Evolutionary conservation across 2,329 filamentous ascomycete species (phyloP).

Genomic region (Zymoseptoria tritici): DNA sequence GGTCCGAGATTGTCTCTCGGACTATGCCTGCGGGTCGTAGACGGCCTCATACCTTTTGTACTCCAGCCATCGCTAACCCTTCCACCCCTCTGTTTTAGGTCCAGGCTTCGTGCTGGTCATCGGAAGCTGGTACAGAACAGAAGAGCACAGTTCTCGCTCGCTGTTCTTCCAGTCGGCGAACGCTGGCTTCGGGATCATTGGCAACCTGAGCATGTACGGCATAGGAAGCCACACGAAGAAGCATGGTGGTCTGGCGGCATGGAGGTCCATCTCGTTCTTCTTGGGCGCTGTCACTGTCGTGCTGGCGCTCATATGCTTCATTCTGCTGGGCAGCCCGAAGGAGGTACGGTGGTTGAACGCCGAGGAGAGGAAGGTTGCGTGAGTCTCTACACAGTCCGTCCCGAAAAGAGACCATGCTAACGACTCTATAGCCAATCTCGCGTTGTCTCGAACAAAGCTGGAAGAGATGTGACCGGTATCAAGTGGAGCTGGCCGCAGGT

Average conservation of each 20-base stretch:
- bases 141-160: conserved; percentile 30
- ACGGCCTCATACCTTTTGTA: too few species aligned
- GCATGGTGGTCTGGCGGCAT: conserved; percentile 20
- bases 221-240: conserved; percentile 15
- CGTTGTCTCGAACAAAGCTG: conserved; percentile 25
- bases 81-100: too few species aligned
- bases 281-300: conserved; percentile 21
- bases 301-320: conserved; percentile 23
- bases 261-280: conserved; percentile 26
- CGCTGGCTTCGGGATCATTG: conserved; percentile 29
- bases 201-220: conserved; percentile 21
- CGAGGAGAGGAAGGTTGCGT: conserved; percentile 24
- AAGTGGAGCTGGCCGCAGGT: conserved; percentile 26
- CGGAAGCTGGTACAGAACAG: conserved; percentile 30
- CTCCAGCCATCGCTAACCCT: too few species aligned
- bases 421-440: conserved; percentile 15
- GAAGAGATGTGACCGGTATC: conserved; percentile 24
- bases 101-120: conserved; percentile 32
- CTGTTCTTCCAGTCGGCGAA: conserved; percentile 34
- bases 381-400: background rate
- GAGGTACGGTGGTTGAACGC: conserved; percentile 24
- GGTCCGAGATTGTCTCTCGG: too few species aligned
- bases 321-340: conserved; percentile 22
- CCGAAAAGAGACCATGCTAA: too few species aligned
- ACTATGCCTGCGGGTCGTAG: too few species aligned